Evolutionary conservation across 805 yeast genomes (phyloP).

Genomic region (Alloascoidea africana): DNA sequence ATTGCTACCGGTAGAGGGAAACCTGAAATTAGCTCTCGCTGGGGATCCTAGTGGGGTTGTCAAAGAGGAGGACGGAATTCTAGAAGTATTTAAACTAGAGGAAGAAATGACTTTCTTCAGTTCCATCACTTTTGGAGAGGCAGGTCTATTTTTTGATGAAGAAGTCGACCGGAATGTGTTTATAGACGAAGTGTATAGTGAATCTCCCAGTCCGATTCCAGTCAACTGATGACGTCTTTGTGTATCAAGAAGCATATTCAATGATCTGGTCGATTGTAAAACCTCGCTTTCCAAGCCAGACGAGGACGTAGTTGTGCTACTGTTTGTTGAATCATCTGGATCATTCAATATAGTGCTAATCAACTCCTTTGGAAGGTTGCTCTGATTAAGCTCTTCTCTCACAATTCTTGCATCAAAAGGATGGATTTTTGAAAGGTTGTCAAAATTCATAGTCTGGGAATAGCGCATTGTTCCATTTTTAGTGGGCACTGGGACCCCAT

Average conservation of each 20-base stretch:
- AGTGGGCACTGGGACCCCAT: not conserved
- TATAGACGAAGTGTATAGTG: not conserved
- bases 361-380: not conserved
- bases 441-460: not conserved
- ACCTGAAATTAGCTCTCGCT: not conserved
- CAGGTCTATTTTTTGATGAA: not conserved
- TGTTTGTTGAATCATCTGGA: not conserved
- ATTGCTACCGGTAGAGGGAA: too few species aligned
- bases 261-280: not conserved
- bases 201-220: too few species aligned
- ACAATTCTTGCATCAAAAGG: not conserved
- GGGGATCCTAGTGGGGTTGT: not conserved
- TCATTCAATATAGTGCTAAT: not conserved
- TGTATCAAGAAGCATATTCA: not conserved
- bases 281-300: too few species aligned
- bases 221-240: not conserved
- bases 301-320: too few species aligned
- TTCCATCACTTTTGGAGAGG: not conserved
- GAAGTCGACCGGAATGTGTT: not conserved
- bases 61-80: not conserved
- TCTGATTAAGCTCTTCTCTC: not conserved
- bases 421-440: not conserved
- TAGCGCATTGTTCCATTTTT: not conserved
- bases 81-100: not conserved
- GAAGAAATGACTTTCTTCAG: not conserved